Evolutionary conservation across 2,329 filamentous ascomycete genomes (phyloP), one percentile per base, ranked within the genome.

Genomic region (Cadophora malorum): DNA sequence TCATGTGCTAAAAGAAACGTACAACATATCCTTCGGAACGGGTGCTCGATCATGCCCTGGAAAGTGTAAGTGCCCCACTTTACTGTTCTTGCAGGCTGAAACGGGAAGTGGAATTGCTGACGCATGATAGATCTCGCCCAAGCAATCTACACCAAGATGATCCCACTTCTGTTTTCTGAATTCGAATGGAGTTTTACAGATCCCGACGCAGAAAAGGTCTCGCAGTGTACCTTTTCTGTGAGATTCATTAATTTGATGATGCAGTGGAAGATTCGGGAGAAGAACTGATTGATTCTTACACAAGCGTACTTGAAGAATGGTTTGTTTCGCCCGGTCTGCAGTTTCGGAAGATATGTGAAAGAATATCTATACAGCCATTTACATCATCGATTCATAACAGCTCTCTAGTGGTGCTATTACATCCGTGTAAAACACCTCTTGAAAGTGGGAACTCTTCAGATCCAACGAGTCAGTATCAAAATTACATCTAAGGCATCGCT

Each of bases 191-290:
- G 62, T 10, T 69, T 66, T 28, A 50, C 45, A 3, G 35, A 67
- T 33, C 60, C 63, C 3, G 52, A 58, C 1, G 63, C 58, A 4
- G 63, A 70, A 28, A 60, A 41, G 9, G 50, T 65, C 8, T 25
- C 68, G 31, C 62, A 64, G 28, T 70, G 56, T 60, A 69, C 65
- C 9, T 72, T 72, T 31, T 23, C 35, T 6, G 50, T 45, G n/a
- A 66, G 53, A 82, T 81, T 8, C 78, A 80, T 25, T 74, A 69
- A 63, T 80, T 81, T 0, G 80, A 83, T 19, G 84, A 82, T 47
- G 80, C 82, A 60, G 86, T 78, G 1, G 82, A 80, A 38, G 81
- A 25, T 59, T 21, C 61, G 59, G 41, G 33, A 47, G 33, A 10
- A 55, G 19, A 47, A 16, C 23, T 41, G 28, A 35, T 28, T 19